phyloP scores from a whole-genome alignment of 2,329 filamentous ascomycete genomes.

The Amauroascus niger region DNA sequence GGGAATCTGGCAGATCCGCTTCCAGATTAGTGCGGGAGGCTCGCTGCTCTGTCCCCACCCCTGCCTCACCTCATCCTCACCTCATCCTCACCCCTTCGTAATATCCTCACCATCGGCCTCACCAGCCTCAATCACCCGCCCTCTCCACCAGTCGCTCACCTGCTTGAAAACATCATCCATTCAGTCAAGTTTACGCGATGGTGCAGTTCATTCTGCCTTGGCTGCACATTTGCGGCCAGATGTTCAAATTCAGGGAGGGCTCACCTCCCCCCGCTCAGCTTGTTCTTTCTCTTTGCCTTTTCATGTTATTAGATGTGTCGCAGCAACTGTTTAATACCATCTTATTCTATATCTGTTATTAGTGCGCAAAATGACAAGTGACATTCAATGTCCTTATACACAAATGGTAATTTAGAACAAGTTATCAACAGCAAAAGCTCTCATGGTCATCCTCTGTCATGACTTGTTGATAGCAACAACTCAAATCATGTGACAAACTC shows the following conservation, averaged over 20 bases:
- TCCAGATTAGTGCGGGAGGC: too few relatives aligned
- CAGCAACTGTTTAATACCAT: constrained; percentile 2
- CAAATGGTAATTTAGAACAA: too few relatives aligned
- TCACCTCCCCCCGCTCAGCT: not conserved
- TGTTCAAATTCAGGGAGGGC: constrained; percentile 3
- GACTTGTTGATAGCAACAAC: too few relatives aligned
- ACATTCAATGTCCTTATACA: too few relatives aligned
- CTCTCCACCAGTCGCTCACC: constrained; percentile 8
- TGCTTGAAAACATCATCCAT: constrained; percentile 4
- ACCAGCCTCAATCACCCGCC: constrained; percentile 1
- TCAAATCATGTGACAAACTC: too few relatives aligned
- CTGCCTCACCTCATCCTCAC: too few relatives aligned
- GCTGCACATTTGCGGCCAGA: constrained; percentile 1
- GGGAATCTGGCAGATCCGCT: too few relatives aligned
- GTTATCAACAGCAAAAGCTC: too few relatives aligned
- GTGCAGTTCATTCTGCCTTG: constrained; percentile 4
- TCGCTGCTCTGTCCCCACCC: too few relatives aligned
- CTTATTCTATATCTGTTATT: constrained; percentile 4
- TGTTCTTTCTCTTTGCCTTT: constrained; percentile 7
- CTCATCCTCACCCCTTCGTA: not conserved
- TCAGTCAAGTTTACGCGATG: too few relatives aligned
- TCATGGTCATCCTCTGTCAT: too few relatives aligned
- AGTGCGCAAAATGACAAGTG: too few relatives aligned
- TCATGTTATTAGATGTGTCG: constrained; percentile 8
- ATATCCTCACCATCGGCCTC: not conserved